Evolutionary conservation across 257 asterid species (phyloP), one percentile per base, ranked within the genome.

Genomic region (Pogostemon cablin): DNA sequence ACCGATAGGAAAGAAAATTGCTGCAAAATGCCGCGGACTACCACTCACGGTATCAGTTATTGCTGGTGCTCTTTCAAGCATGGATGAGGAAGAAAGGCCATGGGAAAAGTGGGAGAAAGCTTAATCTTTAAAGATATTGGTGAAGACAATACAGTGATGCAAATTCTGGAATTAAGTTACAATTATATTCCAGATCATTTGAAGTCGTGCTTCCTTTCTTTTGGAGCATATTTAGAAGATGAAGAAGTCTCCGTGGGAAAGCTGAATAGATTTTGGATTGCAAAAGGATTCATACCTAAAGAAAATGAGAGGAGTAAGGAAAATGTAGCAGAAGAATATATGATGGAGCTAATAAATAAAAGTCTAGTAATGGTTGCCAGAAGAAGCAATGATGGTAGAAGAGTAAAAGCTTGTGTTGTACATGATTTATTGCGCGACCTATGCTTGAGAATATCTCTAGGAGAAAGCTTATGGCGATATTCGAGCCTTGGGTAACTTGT

Each of bases 141-240:
- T 20, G 50, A 38, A 9, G 17, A 42, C 32, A 50, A 52, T 46
- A 34, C 12, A 39, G 7, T 12, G 10, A 72, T 72, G 75, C 46
- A 53, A 3, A 49, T 79, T 9, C 4, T 79, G 42, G 74, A 79
- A 12, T 57, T 75, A n/a, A 83, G 83, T 68, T 79, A 79, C 72
- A 53, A 49, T 11, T 65, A 80, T 64, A 35, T 80, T 38, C 74
- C 75, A 11, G 64, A 80, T 4, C 78, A 80, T 61, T 61, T 75
- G 71, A 76, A 76, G 38, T 71, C 55, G 0, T 75, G 84, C 65
- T 75, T 80, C 71, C 81, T 80, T 34, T 76, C 68, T 47, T 35
- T 79, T 40, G 81, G 81, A 15, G 67, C 50, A 52, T 75, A 71
- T 71, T 66, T 43, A 11, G 56, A 54, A 39, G 72, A 59, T 37